phyloP scores from a whole-genome alignment of 441 rosid genomes.

The Mallotus repandus region DNA sequence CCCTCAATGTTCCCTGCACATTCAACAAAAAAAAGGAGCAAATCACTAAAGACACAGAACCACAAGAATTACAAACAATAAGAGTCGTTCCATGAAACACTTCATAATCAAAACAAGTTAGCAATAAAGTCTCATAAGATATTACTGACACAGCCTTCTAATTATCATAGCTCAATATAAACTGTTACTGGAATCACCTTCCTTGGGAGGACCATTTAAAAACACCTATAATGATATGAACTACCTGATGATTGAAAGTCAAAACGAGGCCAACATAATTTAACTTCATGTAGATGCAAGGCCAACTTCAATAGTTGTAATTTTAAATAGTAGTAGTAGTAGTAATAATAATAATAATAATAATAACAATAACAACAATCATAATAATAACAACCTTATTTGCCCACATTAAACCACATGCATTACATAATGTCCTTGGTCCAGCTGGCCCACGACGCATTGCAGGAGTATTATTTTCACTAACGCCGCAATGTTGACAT shows the following conservation, averaged over 20 bases:
- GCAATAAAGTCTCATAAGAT: neutral
- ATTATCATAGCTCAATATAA: neutral
- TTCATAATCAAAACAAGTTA: neutral
- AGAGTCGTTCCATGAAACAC: neutral
- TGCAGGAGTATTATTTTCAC: constrained; percentile 68
- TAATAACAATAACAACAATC: neutral
- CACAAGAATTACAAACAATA: neutral
- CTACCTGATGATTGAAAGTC: neutral
- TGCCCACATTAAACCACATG: constrained; percentile 88
- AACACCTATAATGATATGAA: neutral
- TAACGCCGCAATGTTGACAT: constrained; percentile 74
- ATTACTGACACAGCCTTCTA: neutral
- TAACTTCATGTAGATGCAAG: neutral
- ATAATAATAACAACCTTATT: constrained; percentile 49
- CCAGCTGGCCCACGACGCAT: constrained; percentile 93
- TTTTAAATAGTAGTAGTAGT: too few species aligned
- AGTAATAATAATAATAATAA: too few species aligned
- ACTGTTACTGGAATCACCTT: neutral
- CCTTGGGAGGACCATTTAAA: neutral
- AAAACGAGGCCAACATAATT: neutral
- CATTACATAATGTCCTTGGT: constrained; percentile 77
- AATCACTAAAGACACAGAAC: constrained; percentile 9
- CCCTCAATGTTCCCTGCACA: constrained; percentile 67
- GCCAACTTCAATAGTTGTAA: neutral
- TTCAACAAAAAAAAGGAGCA: constrained; percentile 16